Evolutionary conservation across 2,329 filamentous ascomycete species (phyloP).

Genomic region (Apiospora koreana): DNA sequence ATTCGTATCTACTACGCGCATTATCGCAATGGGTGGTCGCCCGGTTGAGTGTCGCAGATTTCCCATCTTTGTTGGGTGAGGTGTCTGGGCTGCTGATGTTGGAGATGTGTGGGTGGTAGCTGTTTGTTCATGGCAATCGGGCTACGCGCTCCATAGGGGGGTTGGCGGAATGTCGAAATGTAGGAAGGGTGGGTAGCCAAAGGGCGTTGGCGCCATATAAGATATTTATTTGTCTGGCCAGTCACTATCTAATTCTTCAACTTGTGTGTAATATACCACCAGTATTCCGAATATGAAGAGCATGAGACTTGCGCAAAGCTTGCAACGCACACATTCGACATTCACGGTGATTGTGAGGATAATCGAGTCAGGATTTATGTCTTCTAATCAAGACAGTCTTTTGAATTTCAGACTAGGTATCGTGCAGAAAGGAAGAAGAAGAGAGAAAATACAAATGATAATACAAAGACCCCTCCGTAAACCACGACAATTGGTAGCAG

Average conservation of each 20-base stretch:
- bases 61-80: background rate
- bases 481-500: background rate
- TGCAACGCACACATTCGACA: background rate
- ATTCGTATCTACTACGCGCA: background rate
- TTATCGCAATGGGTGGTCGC: background rate
- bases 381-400: background rate
- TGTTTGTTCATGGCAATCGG: background rate
- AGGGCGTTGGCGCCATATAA: too few species aligned
- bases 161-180: too few species aligned
- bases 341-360: too few species aligned
- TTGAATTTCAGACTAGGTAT: background rate
- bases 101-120: background rate
- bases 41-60: background rate
- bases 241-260: too few species aligned
- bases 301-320: background rate
- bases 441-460: background rate
- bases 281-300: background rate
- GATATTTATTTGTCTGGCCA: too few species aligned
- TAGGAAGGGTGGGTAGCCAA: too few species aligned
- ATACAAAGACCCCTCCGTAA: background rate
- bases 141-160: too few species aligned
- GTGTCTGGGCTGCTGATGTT: background rate
- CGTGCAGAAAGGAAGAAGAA: background rate
- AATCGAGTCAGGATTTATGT: too few species aligned
- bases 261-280: background rate